Percentiles rank a stretch among this genome's conserved stretches.
Conservation (phyloP, 768 basidiomycete species). For the Lactarius pseudohatsudake region DNA sequence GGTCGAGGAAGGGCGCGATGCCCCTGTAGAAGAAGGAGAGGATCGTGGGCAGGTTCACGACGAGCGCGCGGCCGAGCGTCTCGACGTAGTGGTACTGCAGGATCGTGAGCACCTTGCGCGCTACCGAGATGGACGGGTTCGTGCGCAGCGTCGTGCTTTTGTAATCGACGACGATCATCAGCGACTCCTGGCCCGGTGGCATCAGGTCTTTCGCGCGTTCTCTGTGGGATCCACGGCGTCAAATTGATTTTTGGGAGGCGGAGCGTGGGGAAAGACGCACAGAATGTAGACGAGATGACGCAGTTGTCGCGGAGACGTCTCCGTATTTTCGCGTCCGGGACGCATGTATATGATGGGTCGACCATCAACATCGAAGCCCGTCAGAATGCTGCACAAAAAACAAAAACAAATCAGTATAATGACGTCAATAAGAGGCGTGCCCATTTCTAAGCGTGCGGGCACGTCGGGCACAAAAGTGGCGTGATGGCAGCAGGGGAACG, state of each 20-base stretch:
- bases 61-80: constrained; percentile 79
- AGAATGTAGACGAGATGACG: constrained; percentile 85
- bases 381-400: constrained; percentile 55
- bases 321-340: constrained; percentile 84
- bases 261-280: constrained; percentile 45
- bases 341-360: constrained; percentile 90
- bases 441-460: neutral
- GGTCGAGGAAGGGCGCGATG: constrained; percentile 84
- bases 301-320: constrained; percentile 72
- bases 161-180: constrained; percentile 86
- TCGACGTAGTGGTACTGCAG: constrained; percentile 89
- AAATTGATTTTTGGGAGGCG: neutral
- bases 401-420: neutral
- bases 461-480: constrained; percentile 6
- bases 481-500: constrained; percentile 31
- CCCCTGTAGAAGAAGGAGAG: constrained; percentile 80
- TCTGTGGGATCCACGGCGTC: constrained; percentile 39
- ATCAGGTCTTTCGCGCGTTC: constrained; percentile 89
- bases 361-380: constrained; percentile 83
- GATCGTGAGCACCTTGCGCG: constrained; percentile 73
- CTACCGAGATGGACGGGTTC: constrained; percentile 80
- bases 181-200: constrained; percentile 80
- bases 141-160: constrained; percentile 76
- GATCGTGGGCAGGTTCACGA: constrained; percentile 76
- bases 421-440: constrained; percentile 1